A percentile compares a stretch with the other conserved stretches of the same genome.
Conservation (phyloP, 345 rosid species). For the Zanthoxylum bungeanum region DNA sequence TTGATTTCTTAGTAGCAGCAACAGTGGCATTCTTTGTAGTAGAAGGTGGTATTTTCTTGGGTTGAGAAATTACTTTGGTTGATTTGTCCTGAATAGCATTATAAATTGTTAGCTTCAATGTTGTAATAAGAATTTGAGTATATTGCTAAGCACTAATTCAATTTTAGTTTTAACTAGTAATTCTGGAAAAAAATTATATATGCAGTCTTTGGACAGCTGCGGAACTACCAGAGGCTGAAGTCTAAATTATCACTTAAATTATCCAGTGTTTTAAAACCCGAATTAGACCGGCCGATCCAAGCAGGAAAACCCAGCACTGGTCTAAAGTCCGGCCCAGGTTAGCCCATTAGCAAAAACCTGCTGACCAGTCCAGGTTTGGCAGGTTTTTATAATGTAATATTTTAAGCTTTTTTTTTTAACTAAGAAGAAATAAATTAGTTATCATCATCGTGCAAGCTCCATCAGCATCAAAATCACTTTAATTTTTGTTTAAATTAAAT, state of each 20-base stretch:
- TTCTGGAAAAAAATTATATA: background rate
- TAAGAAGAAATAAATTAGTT: no score
- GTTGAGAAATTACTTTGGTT: slow-evolving; percentile 19
- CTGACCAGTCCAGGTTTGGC: no score
- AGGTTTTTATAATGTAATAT: no score
- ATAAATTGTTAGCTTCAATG: background rate
- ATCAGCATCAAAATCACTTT: no score
- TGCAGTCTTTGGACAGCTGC: background rate
- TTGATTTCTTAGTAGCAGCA: slow-evolving; percentile 13
- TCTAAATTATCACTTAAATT: background rate
- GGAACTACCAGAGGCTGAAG: background rate
- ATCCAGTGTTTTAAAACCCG: no score
- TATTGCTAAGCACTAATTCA: background rate
- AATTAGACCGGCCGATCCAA: no score
- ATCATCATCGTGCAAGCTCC: no score
- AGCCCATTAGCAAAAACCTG: background rate
- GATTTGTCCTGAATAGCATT: slow-evolving; percentile 26
- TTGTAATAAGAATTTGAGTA: background rate
- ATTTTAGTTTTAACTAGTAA: background rate
- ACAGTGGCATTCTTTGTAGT: slow-evolving; percentile 18
- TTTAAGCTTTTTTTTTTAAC: no score
- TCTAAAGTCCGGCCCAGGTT: no score
- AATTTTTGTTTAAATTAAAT: no score
- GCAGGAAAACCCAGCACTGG: no score
- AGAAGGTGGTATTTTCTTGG: slow-evolving; percentile 16